Evolutionary conservation across 768 basidiomycete genomes (phyloP).

Genomic region (Sutorius australiensis): DNA sequence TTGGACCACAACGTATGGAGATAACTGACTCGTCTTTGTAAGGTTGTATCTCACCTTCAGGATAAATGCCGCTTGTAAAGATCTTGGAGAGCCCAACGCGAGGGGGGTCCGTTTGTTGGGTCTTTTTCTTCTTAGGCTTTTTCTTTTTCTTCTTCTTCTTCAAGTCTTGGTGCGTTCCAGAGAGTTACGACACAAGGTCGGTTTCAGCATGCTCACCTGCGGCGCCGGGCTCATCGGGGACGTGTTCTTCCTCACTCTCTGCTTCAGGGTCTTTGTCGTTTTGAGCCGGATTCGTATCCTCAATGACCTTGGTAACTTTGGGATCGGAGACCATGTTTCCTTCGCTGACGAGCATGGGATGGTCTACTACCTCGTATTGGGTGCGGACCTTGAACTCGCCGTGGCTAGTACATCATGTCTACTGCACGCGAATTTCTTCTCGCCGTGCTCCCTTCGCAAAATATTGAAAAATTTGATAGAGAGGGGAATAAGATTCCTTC

Average conservation of each 20-base stretch:
- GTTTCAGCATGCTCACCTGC: constrained; percentile 25
- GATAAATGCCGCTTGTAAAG: constrained; percentile 82
- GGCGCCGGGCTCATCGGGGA: constrained; percentile 18
- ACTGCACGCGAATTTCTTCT: constrained; percentile 25
- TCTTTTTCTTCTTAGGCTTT: constrained; percentile 83
- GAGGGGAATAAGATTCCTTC: constrained; percentile 40
- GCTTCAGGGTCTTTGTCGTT: constrained; percentile 25
- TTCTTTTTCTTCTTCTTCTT: constrained; percentile 95
- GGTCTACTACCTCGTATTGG: neutral
- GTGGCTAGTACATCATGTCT: neutral
- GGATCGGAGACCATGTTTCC: constrained; percentile 21
- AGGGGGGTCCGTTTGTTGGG: constrained; percentile 87
- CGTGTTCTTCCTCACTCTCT: constrained; percentile 35
- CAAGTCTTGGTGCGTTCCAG: constrained; percentile 38
- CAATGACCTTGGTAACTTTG: constrained; percentile 10
- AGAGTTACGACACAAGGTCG: neutral
- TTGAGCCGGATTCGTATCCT: constrained; percentile 9
- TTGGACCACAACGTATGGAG: neutral
- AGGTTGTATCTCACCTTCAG: constrained; percentile 86
- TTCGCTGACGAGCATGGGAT: neutral
- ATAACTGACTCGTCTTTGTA: constrained; percentile 85
- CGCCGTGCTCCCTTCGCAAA: constrained; percentile 24
- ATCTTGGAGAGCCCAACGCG: constrained; percentile 84
- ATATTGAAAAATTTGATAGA: constrained; percentile 10
- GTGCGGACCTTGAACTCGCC: neutral